These are phyloP conservation scores for Lanmaoa pseudosensibilis DNA, from an alignment of 768 basidiomycete genomes.

Conservation along the genomic window DNA sequence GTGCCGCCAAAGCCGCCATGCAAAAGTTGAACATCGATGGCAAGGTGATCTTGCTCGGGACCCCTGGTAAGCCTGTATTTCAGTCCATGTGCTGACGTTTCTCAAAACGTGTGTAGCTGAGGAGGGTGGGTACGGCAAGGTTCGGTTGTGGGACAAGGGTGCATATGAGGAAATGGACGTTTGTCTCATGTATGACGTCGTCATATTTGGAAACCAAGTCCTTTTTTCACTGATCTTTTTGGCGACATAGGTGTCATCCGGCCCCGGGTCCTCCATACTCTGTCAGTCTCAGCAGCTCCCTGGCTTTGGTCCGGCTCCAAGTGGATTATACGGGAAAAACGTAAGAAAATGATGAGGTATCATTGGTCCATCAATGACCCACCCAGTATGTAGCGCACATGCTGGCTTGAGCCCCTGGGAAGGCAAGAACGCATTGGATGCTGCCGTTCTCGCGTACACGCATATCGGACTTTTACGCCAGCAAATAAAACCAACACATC, in stretches of 20 bases:
- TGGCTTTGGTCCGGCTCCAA: slow-evolving; percentile 59
- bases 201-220: not conserved
- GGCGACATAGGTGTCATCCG: slow-evolving; percentile 66
- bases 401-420: slow-evolving; percentile 83
- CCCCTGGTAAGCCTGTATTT: slow-evolving; percentile 55
- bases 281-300: slow-evolving; percentile 60
- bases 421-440: slow-evolving; percentile 80
- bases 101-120: slow-evolving; percentile 50
- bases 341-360: slow-evolving; percentile 37
- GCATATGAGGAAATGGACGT: slow-evolving; percentile 76
- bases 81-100: not conserved
- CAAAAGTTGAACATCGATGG: slow-evolving; percentile 62
- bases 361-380: not conserved
- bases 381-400: slow-evolving; percentile 55
- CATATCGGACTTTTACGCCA: slow-evolving; percentile 80
- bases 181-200: slow-evolving; percentile 62
- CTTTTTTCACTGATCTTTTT: not conserved
- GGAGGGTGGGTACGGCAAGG: slow-evolving; percentile 76
- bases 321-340: slow-evolving; percentile 76
- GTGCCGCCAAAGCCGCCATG: slow-evolving; percentile 64
- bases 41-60: slow-evolving; percentile 71
- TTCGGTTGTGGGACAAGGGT: slow-evolving; percentile 63
- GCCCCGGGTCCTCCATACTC: slow-evolving; percentile 73
- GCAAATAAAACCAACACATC: slow-evolving; percentile 73
- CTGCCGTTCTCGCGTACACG: slow-evolving; percentile 82